phyloP scores from a whole-genome alignment of 2,329 filamentous ascomycete genomes.

The Trichoderma sp. region DNA sequence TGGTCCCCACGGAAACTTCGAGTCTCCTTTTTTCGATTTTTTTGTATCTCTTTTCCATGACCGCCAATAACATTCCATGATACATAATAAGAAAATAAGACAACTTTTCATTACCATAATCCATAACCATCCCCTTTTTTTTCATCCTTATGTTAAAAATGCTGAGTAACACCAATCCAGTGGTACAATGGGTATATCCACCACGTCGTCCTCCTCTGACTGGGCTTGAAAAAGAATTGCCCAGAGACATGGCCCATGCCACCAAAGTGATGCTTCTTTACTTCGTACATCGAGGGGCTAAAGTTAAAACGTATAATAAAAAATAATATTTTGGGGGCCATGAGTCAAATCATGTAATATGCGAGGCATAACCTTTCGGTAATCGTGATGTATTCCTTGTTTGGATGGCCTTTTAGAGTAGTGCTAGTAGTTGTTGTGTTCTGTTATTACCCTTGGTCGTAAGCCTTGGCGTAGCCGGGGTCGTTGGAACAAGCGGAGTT shows the following conservation, averaged over 20 bases:
- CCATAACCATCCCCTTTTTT: neutral
- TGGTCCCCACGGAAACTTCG: neutral
- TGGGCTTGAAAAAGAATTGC: neutral
- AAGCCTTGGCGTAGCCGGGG: neutral
- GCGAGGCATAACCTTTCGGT: neutral
- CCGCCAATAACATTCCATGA: neutral
- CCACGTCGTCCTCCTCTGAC: conserved; percentile 15
- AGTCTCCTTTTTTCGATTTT: neutral
- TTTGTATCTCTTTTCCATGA: neutral
- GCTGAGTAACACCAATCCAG: conserved; percentile 14
- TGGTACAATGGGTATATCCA: conserved; percentile 18
- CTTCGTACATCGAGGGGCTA: conserved; percentile 4
- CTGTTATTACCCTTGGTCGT: neutral
- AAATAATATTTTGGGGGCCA: neutral
- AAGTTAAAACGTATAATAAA: neutral
- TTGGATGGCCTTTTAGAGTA: neutral
- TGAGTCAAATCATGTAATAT: neutral
- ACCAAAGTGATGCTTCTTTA: neutral
- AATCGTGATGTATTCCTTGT: neutral
- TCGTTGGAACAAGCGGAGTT: neutral
- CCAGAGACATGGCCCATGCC: conserved; percentile 12
- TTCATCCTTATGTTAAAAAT: conserved; percentile 1
- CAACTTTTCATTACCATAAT: conserved; percentile 17
- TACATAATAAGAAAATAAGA: neutral
- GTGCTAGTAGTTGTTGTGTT: neutral